A percentile compares a stretch with the other conserved stretches of the same genome.
phyloP scores from a whole-genome alignment of 352 stramenopile species.

The Stephanocyclus meneghinianus region DNA sequence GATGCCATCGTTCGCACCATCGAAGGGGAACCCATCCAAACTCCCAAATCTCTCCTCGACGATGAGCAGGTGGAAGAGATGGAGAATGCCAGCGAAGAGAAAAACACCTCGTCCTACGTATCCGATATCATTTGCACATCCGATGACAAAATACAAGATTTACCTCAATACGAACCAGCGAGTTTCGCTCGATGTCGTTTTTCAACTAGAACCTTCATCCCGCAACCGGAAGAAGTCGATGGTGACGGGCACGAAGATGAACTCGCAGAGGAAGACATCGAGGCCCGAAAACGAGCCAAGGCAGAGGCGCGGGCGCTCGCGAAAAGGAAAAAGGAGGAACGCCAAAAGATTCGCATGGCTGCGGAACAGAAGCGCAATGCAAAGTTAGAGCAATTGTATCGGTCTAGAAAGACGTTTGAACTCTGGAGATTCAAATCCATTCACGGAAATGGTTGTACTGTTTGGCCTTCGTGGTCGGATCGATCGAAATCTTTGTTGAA shows the following conservation, averaged over 20 bases:
- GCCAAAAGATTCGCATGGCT: constrained; percentile 20
- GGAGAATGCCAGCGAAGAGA: not conserved
- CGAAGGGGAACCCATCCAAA: constrained; percentile 31
- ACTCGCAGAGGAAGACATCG: constrained; percentile 16
- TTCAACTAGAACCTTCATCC: constrained; percentile 24
- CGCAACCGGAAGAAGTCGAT: constrained; percentile 15
- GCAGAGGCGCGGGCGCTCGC: constrained; percentile 9
- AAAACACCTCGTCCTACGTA: constrained; percentile 7
- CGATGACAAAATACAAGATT: constrained; percentile 36
- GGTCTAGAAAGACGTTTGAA: constrained; percentile 42
- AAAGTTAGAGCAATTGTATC: constrained; percentile 37
- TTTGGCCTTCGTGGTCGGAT: constrained; percentile 40
- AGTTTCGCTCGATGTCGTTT: constrained; percentile 52
- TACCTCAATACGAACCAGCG: constrained; percentile 39
- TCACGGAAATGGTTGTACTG: constrained; percentile 46
- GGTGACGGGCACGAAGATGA: constrained; percentile 14
- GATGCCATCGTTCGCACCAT: constrained; percentile 36
- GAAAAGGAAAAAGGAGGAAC: constrained; percentile 23
- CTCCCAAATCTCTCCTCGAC: constrained; percentile 35
- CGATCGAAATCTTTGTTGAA: constrained; percentile 25
- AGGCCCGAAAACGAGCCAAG: constrained; percentile 16
- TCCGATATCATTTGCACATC: constrained; percentile 42
- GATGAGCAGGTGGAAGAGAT: constrained; percentile 31
- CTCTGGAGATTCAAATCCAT: constrained; percentile 47
- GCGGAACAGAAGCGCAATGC: constrained; percentile 36